Percentiles rank a stretch among this genome's conserved stretches.
Conservation (phyloP, 805 yeast species). For the Candida insectorum region DNA sequence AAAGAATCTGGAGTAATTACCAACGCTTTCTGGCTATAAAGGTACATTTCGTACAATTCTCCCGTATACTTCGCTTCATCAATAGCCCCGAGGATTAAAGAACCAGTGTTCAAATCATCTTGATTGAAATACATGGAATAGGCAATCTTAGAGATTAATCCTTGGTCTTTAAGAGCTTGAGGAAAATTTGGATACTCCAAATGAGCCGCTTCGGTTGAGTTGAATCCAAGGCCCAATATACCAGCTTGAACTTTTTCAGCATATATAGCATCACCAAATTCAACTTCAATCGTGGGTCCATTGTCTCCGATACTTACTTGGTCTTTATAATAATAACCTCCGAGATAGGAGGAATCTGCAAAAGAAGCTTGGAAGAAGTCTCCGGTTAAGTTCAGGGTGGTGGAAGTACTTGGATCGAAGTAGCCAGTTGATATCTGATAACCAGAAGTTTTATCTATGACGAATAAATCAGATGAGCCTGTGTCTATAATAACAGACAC, state of each 20-base stretch:
- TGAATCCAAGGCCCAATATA: constrained; percentile 18
- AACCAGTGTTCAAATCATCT: constrained; percentile 20
- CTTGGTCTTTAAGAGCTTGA: constrained; percentile 23
- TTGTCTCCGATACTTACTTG: constrained; percentile 10
- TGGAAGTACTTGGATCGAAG: constrained; percentile 30
- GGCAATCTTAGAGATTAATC: constrained; percentile 25
- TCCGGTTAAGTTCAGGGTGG: constrained; percentile 26
- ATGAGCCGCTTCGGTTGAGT: constrained; percentile 63
- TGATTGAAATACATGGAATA: constrained; percentile 30
- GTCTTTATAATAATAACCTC: constrained; percentile 16
- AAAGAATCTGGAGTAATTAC: too few relatives aligned
- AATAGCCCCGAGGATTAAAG: constrained; percentile 37
- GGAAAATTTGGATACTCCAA: constrained; percentile 50
- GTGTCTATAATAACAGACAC: constrained; percentile 21
- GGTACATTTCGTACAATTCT: too few relatives aligned
- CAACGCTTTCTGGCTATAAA: too few relatives aligned
- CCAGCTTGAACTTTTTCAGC: constrained; percentile 9
- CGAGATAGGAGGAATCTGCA: constrained; percentile 46
- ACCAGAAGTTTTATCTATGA: constrained; percentile 9
- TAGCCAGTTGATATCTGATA: constrained; percentile 28
- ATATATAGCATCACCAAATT: constrained; percentile 14
- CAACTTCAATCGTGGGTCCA: constrained; percentile 9
- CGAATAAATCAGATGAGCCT: constrained; percentile 31
- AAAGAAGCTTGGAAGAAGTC: constrained; percentile 32
- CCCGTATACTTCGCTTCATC: constrained; percentile 37